Percentiles rank a stretch among this genome's conserved stretches.
Conservation (phyloP, 805 yeast species). For the Myxozyma sirexii region DNA sequence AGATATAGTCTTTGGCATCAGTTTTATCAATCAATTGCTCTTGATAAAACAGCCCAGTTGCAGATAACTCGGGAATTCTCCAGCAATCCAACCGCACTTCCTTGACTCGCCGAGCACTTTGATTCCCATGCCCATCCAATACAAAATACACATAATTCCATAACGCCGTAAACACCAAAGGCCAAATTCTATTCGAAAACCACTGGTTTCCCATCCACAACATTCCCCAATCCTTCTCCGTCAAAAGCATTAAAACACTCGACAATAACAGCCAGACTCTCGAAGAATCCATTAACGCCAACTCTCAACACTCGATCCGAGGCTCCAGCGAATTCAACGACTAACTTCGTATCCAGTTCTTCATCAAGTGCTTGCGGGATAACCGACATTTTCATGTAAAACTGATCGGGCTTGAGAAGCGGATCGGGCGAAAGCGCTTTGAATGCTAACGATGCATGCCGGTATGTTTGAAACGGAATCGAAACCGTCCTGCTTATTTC, state of each 20-base stretch:
- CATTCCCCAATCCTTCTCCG: slow-evolving; percentile 40
- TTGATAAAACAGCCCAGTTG: too few relatives aligned
- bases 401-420: slow-evolving; percentile 69
- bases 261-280: slow-evolving; percentile 70
- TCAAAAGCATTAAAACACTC: slow-evolving; percentile 79
- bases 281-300: slow-evolving; percentile 79
- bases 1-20: too few relatives aligned
- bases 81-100: too few relatives aligned
- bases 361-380: not conserved
- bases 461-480: slow-evolving; percentile 63
- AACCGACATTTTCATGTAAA: slow-evolving; percentile 51
- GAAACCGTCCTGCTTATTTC: slow-evolving; percentile 45
- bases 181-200: slow-evolving; percentile 6
- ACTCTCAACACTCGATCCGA: slow-evolving; percentile 80
- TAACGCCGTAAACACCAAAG: too few relatives aligned
- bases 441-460: slow-evolving; percentile 67
- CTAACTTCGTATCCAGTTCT: slow-evolving; percentile 42
- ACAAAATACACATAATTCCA: too few relatives aligned
- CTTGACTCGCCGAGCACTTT: too few relatives aligned
- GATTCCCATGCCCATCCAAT: too few relatives aligned
- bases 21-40: too few relatives aligned
- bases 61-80: too few relatives aligned
- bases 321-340: slow-evolving; percentile 57
- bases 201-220: slow-evolving; percentile 6
- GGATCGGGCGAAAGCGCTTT: slow-evolving; percentile 76